phyloP scores from a whole-genome alignment of 2,329 filamentous ascomycete species.

The Colletotrichum kahawae region DNA sequence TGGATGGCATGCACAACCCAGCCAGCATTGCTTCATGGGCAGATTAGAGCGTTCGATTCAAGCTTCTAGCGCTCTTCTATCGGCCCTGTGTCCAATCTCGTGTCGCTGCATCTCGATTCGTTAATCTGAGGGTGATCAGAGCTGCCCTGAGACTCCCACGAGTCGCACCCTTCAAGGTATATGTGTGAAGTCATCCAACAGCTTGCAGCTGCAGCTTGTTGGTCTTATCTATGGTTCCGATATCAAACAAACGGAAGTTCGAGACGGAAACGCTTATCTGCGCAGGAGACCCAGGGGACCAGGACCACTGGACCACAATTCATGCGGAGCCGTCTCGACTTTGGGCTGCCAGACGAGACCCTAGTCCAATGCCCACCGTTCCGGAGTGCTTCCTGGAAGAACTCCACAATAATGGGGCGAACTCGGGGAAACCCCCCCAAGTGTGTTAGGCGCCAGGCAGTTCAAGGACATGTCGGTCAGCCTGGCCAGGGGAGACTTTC shows the following conservation, averaged over 20 bases:
- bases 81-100: background rate
- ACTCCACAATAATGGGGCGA: background rate
- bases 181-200: background rate
- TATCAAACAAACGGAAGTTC: background rate
- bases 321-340: background rate
- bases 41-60: background rate
- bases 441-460: background rate
- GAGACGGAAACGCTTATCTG: slow-evolving; percentile 16
- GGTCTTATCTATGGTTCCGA: slow-evolving; percentile 1
- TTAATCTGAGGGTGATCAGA: background rate
- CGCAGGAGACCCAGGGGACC: background rate
- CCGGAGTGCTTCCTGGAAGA: background rate
- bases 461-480: background rate
- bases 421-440: slow-evolving; percentile 10
- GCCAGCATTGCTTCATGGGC: background rate
- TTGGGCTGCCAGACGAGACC: background rate
- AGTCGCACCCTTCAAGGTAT: background rate
- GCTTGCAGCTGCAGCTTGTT: background rate
- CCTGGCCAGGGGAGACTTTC: background rate
- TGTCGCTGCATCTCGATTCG: background rate
- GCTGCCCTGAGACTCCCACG: slow-evolving; percentile 1
- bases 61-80: slow-evolving; percentile 15
- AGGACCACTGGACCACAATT: background rate
- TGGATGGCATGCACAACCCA: slow-evolving; percentile 2
- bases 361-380: background rate